Evolutionary conservation across 2,329 filamentous ascomycete genomes (phyloP).

Genomic region (Trichoderma sp.): DNA sequence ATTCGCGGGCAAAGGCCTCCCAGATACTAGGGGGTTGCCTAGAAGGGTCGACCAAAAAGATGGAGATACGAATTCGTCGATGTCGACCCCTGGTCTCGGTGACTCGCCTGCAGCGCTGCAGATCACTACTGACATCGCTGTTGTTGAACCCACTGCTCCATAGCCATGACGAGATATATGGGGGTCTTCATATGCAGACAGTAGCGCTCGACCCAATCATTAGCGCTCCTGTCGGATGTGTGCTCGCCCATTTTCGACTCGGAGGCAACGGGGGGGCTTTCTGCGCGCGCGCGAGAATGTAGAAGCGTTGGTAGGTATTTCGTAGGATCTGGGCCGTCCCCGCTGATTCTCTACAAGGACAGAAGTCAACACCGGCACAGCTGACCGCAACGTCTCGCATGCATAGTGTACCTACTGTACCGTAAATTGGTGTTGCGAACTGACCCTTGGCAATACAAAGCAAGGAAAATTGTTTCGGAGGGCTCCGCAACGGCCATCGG

Average conservation of each 20-base stretch:
- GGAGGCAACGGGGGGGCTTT: neutral
- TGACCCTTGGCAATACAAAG: neutral
- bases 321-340: neutral
- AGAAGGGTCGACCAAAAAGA: constrained; percentile 7
- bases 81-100: constrained; percentile 12
- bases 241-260: constrained; percentile 10
- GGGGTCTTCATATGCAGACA: neutral
- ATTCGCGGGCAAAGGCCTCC: constrained; percentile 18
- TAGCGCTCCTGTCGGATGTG: constrained; percentile 5
- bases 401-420: neutral
- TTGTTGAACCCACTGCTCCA: neutral
- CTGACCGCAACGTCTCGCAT: neutral
- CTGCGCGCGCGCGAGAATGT: neutral
- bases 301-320: neutral
- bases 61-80: constrained; percentile 12
- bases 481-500: neutral
- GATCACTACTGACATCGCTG: constrained; percentile 14
- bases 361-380: neutral
- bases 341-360: neutral
- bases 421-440: neutral
- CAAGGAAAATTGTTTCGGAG: neutral
- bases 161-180: neutral
- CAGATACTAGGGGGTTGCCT: neutral
- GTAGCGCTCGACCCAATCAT: neutral
- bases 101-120: constrained; percentile 19